Conservation (phyloP, 805 yeast species). For the Kregervanrija fluxuum region DNA sequence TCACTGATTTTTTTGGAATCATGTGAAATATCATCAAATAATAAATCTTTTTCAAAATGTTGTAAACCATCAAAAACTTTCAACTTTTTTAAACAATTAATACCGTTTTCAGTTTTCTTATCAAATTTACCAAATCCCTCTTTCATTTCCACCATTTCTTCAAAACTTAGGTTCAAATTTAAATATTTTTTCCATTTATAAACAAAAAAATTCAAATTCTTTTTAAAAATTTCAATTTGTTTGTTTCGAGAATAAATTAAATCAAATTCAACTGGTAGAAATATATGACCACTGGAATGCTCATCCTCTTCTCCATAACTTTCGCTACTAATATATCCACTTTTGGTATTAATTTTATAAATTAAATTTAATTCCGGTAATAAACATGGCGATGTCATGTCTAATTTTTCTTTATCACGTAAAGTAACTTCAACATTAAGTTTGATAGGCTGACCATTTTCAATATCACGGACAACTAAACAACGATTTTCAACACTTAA, state of each 20-base stretch:
- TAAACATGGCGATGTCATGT: slow-evolving; percentile 54
- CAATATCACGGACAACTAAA: slow-evolving; percentile 66
- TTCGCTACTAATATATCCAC: background rate
- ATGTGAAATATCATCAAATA: slow-evolving; percentile 7
- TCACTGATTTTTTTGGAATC: slow-evolving; percentile 19
- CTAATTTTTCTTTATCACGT: slow-evolving; percentile 30
- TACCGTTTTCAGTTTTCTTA: background rate
- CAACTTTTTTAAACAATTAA: slow-evolving; percentile 12
- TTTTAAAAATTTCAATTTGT: slow-evolving; percentile 31
- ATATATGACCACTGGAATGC: slow-evolving; percentile 26
- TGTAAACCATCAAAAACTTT: slow-evolving; percentile 16
- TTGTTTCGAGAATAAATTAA: slow-evolving; percentile 33
- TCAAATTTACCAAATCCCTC: background rate
- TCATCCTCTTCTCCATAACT: background rate
- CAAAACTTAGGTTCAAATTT: slow-evolving; percentile 17
- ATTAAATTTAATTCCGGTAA: slow-evolving; percentile 55
- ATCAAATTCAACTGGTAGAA: slow-evolving; percentile 40
- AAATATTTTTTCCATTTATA: slow-evolving; percentile 39
- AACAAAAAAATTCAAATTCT: slow-evolving; percentile 42
- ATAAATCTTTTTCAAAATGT: slow-evolving; percentile 14
- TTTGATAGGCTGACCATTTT: slow-evolving; percentile 48
- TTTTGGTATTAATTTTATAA: slow-evolving; percentile 34
- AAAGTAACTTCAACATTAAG: slow-evolving; percentile 30
- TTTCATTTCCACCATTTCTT: slow-evolving; percentile 8
- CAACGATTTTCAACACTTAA: slow-evolving; percentile 76